Conservation (phyloP, 2,329 filamentous ascomycete species). For the Chlorencoelia australis region DNA sequence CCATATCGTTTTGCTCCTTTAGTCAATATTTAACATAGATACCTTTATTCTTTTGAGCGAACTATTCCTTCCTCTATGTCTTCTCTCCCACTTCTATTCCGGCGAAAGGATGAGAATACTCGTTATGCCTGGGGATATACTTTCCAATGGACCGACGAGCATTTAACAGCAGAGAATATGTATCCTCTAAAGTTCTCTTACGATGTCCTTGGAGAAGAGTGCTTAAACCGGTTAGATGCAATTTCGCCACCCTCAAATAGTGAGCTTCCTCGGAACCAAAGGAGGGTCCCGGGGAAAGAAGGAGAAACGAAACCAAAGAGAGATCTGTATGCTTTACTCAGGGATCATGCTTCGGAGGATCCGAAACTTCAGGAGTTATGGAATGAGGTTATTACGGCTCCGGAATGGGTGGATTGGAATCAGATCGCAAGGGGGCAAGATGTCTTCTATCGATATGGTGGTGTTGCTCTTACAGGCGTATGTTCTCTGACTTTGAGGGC, state of each 20-base stretch:
- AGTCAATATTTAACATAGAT: too few relatives aligned
- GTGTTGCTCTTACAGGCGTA: conserved; percentile 50
- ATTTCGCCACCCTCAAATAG: conserved; percentile 39
- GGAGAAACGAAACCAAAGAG: conserved; percentile 29
- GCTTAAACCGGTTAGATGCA: conserved; percentile 51
- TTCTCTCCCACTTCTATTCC: conserved; percentile 17
- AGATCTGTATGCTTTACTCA: conserved; percentile 55
- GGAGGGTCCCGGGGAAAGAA: conserved; percentile 30
- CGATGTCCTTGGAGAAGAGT: conserved; percentile 58
- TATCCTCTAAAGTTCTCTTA: conserved; percentile 54
- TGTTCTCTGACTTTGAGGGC: conserved; percentile 8
- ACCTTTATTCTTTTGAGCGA: too few relatives aligned
- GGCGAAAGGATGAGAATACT: conserved; percentile 17
- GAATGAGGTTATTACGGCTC: conserved; percentile 55
- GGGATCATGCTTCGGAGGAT: conserved; percentile 46
- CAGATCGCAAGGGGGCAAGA: conserved; percentile 66
- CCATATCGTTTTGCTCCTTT: too few relatives aligned
- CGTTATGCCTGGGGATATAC: conserved; percentile 47
- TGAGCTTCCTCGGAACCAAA: conserved; percentile 18
- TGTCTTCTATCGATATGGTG: conserved; percentile 68
- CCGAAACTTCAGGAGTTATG: conserved; percentile 47
- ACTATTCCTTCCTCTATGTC: too few relatives aligned
- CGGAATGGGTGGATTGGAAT: conserved; percentile 69
- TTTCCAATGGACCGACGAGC: conserved; percentile 59
- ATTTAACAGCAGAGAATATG: conserved; percentile 50